Conservation (phyloP, 1,139 yeast species). For the Blastobotrys indianensis region DNA sequence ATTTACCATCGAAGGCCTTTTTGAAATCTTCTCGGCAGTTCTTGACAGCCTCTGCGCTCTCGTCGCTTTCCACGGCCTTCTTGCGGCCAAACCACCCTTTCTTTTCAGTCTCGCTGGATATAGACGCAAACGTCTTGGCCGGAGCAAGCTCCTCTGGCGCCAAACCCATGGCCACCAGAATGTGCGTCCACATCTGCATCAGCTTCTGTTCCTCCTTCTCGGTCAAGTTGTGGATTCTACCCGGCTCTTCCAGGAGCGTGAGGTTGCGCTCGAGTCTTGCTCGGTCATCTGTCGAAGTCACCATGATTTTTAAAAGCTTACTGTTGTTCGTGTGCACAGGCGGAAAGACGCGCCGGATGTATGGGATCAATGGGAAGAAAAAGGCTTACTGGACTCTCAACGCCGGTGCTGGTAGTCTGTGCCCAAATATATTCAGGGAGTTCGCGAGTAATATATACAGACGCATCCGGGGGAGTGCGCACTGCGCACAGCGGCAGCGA, state of each 20-base stretch:
- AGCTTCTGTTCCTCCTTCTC: conserved; percentile 58
- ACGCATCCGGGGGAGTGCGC: too few species aligned
- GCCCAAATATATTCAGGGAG: too few species aligned
- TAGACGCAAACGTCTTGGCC: conserved; percentile 6
- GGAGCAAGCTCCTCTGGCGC: conserved; percentile 34
- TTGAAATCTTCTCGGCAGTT: conserved; percentile 18
- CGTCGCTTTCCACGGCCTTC: conserved; percentile 19
- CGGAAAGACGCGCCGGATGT: not conserved
- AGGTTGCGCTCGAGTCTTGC: conserved; percentile 1
- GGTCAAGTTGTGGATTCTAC: conserved; percentile 56
- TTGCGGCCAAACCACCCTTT: conserved; percentile 27
- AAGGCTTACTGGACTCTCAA: not conserved
- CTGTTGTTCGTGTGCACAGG: too few species aligned
- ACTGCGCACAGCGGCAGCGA: too few species aligned
- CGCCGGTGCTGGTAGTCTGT: too few species aligned
- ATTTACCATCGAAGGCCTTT: conserved; percentile 20
- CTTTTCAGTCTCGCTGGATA: conserved; percentile 18
- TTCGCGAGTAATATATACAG: too few species aligned
- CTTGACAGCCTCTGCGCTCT: conserved; percentile 16
- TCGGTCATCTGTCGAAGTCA: conserved; percentile 7
- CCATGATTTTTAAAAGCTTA: too few species aligned
- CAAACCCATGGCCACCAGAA: conserved; percentile 57
- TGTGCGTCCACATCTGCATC: conserved; percentile 71
- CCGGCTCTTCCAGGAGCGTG: conserved; percentile 31
- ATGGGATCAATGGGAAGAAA: not conserved